Evolutionary conservation across 129 eudicot genomes (phyloP), one percentile per base, ranked within the genome.

Genomic region (Flaveria linearis): DNA sequence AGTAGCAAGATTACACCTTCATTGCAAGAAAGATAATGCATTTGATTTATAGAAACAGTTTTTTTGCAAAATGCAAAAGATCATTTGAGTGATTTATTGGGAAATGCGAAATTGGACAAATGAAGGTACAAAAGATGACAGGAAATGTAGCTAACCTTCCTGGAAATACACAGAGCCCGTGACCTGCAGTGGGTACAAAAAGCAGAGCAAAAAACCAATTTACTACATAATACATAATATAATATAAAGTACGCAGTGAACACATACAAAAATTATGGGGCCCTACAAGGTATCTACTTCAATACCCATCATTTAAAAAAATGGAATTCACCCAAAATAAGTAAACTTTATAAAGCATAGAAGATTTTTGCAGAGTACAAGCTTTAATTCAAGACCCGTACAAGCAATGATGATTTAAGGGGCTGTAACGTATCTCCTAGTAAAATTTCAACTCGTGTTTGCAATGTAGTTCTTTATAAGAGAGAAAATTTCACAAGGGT

Each of bases 131-230:
- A 63, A 25, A 74, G 73, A 57, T 75, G 56, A 74, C 71, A 76
- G 69, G 55, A 72, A 81, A 68, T 22, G 75, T 47, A 80, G 85
- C 93, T 81, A 66, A 94, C 97, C 99, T 94, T 86, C 99, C 97
- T 79, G 99, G 97, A 89, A 89, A 94, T 74, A 89, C 68, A 86
- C 99, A 94, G 56, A 68, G 82, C 93, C 92, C 99, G 87, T 89
- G 96, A 91, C 99, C 99, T 94, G 88, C 86, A 90, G 58, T 79
- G 71, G 83, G 81, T 69, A 81, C 71, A 82, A 78, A 82, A 80
- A 73, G 18, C 75, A 52, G 67, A 82, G 33, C 52, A 75, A 77
- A 51, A 57, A 68, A 72, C 47, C 73, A 66, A 68, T 71, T 64
- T 67, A 80, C 74, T 67, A 55, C 20, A 36, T 36, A 36, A 36